Conservation (phyloP, 2,329 filamentous ascomycete genomes). For the Chaetomium strumarium region DNA sequence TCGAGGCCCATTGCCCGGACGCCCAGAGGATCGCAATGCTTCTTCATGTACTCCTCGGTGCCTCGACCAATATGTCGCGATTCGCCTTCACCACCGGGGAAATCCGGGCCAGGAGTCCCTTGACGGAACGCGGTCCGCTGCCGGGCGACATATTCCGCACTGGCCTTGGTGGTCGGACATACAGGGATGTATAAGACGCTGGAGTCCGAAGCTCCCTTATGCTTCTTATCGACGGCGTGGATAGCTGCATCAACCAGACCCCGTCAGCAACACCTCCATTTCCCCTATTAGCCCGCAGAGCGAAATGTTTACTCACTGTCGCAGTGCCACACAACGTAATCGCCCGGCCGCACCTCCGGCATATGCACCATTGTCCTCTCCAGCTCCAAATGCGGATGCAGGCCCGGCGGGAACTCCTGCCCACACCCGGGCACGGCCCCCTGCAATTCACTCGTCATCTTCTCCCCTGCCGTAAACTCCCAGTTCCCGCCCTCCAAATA, state of each 20-base stretch:
- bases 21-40: slow-evolving; percentile 30
- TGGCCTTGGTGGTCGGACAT: slow-evolving; percentile 71
- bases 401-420: slow-evolving; percentile 58
- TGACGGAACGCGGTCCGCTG: slow-evolving; percentile 66
- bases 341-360: slow-evolving; percentile 62
- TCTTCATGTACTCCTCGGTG: slow-evolving; percentile 34
- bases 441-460: slow-evolving; percentile 43
- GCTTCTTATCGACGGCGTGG: slow-evolving; percentile 77
- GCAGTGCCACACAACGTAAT: slow-evolving; percentile 81
- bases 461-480: slow-evolving; percentile 24
- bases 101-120: slow-evolving; percentile 64
- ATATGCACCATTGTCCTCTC: slow-evolving; percentile 65
- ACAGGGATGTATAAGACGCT: slow-evolving; percentile 87
- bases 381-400: slow-evolving; percentile 67
- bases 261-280: not conserved
- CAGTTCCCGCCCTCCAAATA: slow-evolving; percentile 39
- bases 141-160: slow-evolving; percentile 62
- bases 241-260: slow-evolving; percentile 40
- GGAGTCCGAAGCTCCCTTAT: slow-evolving; percentile 65
- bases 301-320: slow-evolving; percentile 48
- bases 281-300: not conserved
- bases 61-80: slow-evolving; percentile 44
- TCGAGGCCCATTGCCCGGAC: slow-evolving; percentile 42
- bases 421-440: slow-evolving; percentile 63
- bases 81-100: slow-evolving; percentile 67